These are phyloP conservation scores for Phytophthora parvispora DNA, from an alignment of 352 stramenopile species.

Conservation along the genomic window DNA sequence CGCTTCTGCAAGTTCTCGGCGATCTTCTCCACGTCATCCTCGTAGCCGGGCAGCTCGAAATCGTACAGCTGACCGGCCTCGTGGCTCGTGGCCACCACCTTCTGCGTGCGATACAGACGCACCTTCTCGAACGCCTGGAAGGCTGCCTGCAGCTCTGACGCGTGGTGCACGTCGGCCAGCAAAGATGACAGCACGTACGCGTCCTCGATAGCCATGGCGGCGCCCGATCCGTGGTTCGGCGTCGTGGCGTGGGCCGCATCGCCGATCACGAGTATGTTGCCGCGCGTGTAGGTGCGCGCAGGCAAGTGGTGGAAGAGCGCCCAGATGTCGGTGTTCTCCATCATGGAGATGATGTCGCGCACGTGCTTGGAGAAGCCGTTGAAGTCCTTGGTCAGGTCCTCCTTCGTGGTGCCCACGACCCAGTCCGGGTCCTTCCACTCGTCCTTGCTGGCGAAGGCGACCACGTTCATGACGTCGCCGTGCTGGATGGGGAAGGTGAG, in stretches of 20 bases:
- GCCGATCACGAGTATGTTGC: conserved; percentile 38
- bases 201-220: conserved; percentile 46
- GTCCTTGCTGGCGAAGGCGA: conserved; percentile 43
- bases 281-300: conserved; percentile 40
- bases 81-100: conserved; percentile 35
- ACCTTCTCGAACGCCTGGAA: conserved; percentile 48
- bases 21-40: conserved; percentile 41
- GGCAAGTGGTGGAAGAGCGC: conserved; percentile 41
- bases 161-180: conserved; percentile 29
- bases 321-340: conserved; percentile 51
- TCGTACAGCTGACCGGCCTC: conserved; percentile 43
- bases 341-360: conserved; percentile 48
- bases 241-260: conserved; percentile 45
- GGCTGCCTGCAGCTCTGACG: conserved; percentile 30
- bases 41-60: conserved; percentile 34
- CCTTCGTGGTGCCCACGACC: conserved; percentile 43
- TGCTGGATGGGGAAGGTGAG: conserved; percentile 47
- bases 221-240: conserved; percentile 39
- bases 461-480: conserved; percentile 46
- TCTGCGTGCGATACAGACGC: conserved; percentile 46
- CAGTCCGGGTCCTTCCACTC: conserved; percentile 46
- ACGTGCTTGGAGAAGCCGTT: conserved; percentile 37
- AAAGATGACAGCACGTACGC: conserved; percentile 41
- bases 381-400: conserved; percentile 42
- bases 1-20: conserved; percentile 37